A percentile compares a stretch with the other conserved stretches of the same genome.
phyloP scores from a whole-genome alignment of 2,329 filamentous ascomycete genomes.

The Colletotrichum plurivorum region DNA sequence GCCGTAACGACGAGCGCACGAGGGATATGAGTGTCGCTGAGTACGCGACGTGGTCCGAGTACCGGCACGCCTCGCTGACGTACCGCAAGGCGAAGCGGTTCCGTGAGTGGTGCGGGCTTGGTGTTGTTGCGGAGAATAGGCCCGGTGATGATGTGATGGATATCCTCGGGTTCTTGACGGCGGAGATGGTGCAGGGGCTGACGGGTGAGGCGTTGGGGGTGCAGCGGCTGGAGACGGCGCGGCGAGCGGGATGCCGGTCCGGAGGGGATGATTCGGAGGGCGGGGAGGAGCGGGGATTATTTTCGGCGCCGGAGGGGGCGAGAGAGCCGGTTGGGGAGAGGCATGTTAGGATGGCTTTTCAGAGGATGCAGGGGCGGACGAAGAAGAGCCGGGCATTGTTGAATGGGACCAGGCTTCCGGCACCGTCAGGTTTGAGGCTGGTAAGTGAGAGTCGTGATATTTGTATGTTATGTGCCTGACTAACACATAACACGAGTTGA shows the following conservation, averaged over 20 bases:
- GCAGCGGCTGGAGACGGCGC: constrained; percentile 11
- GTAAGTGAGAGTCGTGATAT: background rate
- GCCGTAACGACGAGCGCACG: constrained; percentile 39
- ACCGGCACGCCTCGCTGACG: constrained; percentile 43
- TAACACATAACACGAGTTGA: background rate
- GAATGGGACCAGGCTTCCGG: background rate
- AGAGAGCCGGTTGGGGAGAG: constrained; percentile 17
- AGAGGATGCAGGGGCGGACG: background rate
- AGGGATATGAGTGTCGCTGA: constrained; percentile 42
- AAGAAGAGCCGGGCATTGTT: constrained; percentile 19
- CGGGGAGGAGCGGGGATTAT: background rate
- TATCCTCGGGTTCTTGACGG: constrained; percentile 42
- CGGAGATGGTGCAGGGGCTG: constrained; percentile 43
- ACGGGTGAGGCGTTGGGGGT: constrained; percentile 35
- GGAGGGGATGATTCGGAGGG: background rate
- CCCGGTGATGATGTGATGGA: constrained; percentile 42
- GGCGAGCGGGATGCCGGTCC: background rate
- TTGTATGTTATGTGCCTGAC: background rate
- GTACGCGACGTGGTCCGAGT: constrained; percentile 44
- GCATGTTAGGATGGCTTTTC: constrained; percentile 27
- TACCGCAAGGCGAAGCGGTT: constrained; percentile 43
- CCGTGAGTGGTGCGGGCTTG: constrained; percentile 42
- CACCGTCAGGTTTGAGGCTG: background rate
- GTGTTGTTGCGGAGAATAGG: constrained; percentile 40
- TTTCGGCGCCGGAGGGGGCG: background rate